Conservation (phyloP, 202 grass and related monocot species). For the Musa balbisiana region DNA sequence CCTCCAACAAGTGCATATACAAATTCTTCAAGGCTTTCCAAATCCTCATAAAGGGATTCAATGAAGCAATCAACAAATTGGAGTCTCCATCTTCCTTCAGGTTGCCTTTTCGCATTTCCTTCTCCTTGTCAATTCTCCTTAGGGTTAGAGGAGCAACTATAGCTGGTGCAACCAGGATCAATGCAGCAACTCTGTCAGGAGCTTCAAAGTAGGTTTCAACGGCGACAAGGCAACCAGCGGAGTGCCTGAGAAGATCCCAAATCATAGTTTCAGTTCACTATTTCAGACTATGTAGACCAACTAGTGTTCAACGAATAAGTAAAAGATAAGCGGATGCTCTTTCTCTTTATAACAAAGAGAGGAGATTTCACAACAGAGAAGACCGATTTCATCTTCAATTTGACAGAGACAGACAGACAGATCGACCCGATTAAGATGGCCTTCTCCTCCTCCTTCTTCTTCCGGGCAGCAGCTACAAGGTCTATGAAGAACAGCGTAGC, state of each 20-base stretch:
- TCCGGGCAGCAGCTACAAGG: constrained; percentile 30
- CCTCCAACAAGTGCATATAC: constrained; percentile 28
- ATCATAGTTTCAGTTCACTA: neutral
- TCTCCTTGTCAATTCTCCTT: constrained; percentile 26
- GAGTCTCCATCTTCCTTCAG: constrained; percentile 20
- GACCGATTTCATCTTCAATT: neutral
- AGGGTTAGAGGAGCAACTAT: constrained; percentile 44
- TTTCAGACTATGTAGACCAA: neutral
- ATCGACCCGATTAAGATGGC: constrained; percentile 69
- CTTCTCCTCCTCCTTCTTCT: constrained; percentile 27
- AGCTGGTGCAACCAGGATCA: constrained; percentile 69
- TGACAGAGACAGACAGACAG: neutral
- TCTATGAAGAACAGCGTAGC: constrained; percentile 70
- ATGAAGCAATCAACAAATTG: neutral
- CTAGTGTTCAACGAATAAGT: neutral
- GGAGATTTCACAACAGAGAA: too few relatives aligned
- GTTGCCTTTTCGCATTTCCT: constrained; percentile 17
- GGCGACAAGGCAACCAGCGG: constrained; percentile 71
- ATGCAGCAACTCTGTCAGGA: constrained; percentile 56
- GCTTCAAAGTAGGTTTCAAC: constrained; percentile 62
- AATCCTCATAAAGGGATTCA: constrained; percentile 36
- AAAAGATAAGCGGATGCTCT: too few relatives aligned
- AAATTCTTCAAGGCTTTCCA: constrained; percentile 40
- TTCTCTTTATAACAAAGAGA: too few relatives aligned
- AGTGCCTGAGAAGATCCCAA: constrained; percentile 60